Evolutionary conservation across 2,329 filamentous ascomycete genomes (phyloP).

Genomic region (Beauveria sp.): DNA sequence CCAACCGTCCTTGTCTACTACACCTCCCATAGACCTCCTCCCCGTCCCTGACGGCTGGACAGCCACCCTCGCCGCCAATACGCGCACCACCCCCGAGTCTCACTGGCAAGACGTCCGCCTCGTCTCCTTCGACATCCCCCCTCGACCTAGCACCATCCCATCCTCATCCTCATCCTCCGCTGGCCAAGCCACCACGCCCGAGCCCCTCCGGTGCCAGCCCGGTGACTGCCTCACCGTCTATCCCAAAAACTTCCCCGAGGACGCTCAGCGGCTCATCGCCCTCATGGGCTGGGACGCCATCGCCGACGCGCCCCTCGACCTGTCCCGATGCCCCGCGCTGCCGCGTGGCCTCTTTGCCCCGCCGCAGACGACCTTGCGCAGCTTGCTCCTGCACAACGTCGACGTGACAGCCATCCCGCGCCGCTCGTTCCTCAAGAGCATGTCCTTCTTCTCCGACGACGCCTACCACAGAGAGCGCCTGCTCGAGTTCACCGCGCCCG

Average conservation of each 20-base stretch:
- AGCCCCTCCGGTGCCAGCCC: constrained; percentile 43
- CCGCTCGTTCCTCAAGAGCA: constrained; percentile 73
- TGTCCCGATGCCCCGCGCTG: constrained; percentile 31
- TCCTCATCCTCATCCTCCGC: too few species aligned
- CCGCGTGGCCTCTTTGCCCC: constrained; percentile 29
- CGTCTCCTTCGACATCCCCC: constrained; percentile 49
- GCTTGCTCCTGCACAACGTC: constrained; percentile 71
- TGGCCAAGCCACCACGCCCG: constrained; percentile 4
- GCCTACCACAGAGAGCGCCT: constrained; percentile 71
- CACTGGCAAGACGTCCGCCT: constrained; percentile 96
- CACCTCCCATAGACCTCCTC: constrained; percentile 32
- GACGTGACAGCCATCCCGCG: constrained; percentile 87
- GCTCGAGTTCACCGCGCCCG: constrained; percentile 71
- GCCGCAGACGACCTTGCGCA: constrained; percentile 54
- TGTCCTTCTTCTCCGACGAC: constrained; percentile 68
- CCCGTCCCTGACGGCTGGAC: constrained; percentile 49
- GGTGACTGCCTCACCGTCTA: constrained; percentile 77
- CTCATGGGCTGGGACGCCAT: constrained; percentile 71
- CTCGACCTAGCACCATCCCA: constrained; percentile 13
- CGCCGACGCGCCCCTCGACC: constrained; percentile 61
- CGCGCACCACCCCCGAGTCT: constrained; percentile 60
- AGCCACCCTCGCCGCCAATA: constrained; percentile 57
- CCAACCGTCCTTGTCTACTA: constrained; percentile 12
- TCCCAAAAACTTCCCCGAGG: constrained; percentile 76
- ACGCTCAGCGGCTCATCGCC: constrained; percentile 70